Base-by-base conservation (phyloP, 495 filamentous ascomycete species). In the Mytilinidion resinicola region DNA sequence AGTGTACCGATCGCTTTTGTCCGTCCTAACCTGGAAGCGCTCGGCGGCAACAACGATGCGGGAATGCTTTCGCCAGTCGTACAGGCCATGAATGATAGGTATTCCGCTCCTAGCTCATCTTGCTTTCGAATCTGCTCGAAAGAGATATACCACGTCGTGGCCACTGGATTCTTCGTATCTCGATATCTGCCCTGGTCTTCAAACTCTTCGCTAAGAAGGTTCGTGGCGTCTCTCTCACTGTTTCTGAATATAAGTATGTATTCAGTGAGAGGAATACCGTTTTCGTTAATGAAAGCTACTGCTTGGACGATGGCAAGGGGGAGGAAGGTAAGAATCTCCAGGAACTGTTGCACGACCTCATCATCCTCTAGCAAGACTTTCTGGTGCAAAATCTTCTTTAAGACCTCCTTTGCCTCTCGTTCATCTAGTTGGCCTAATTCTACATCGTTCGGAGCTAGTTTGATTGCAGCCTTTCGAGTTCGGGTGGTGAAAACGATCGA, bases 1-100 rank as follows among this genome's bases (percentile, higher is more conserved):
- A 49, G 21, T 3, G 46, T 49, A 14, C 19, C 46, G 46, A 49
- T 49, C 14, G 46, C 46, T 19, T 49, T 19, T 7, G 33, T 30
- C 33, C 6, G 3, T 19, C 12, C 14, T 49, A 21, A 12, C 21
- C 8, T 14, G 15, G 17, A 25, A 25, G 2, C 19, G 8, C 14
- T 19, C 6, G 7, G 15, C 4, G 46, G 46, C 25, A 66, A 48
- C 34, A 66, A 55, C n/a, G 63, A 66, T 0, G 11, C 37, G 33
- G 63, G 60, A 51, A 66, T 72, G 52, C 62, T 64, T 57, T 70
- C 70, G 51, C 65, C 59, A 46, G 63, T 60, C 1, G 63, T 59
- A 19, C 51, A 59, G 6, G 63, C 59, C n/a, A 66, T 63, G 41
- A 59, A 63, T 3, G 35, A 57, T 14, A 66, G 60, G 25, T 60